Base-by-base conservation (phyloP, 2,329 filamentous ascomycete genomes). In the Onygenales sp. region DNA sequence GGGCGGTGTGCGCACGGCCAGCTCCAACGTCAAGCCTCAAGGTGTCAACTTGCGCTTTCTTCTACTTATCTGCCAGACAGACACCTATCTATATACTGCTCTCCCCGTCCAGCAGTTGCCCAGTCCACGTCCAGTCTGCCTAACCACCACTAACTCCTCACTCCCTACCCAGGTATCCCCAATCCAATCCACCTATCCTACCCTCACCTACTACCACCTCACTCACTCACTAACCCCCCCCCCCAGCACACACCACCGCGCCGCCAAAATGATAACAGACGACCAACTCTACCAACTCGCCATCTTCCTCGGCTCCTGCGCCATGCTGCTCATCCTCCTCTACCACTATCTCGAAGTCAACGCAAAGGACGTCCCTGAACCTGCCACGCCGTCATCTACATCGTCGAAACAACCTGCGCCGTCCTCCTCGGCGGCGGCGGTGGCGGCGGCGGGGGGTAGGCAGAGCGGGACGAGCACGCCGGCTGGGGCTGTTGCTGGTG, bases 311-410 rank as follows among this genome's bases (percentile, higher is more conserved):
- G 93, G 93, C 74, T 87, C 84, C 52, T 81, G 85, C 42, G 84
- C 92, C 58, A 92, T 97, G 88, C 77, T 96, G 44, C 80, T 98
- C 57, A 96, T 97, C 60, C 84, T 98, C 33, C 74, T 95, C 32
- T 97, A 98, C 74, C 90, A 97, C 72, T 97, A 94, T 74, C 84
- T 98, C 64, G 92, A 97, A 70, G 82, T 95, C 75, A 97, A 98
- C 67, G 82, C 88, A n/a, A 77, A 79, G 59, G 79, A 85, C 54
- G 72, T 75, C 42, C 60, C 63, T 6, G 46, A 56, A 2, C 54
- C 57, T 11, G 34, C 53, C 9, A 31, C 32, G 17, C 6, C 43
- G 2, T 40, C 14, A 32, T 5, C 34, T 34, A 36, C 13, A 10
- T 37, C 21, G 17, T n/a, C 37, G 8, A 43, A 45, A 17, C 5